Evolutionary conservation across 768 basidiomycete genomes (phyloP), one percentile per base, ranked within the genome.

Genomic region (Chalciporus pseudorubinellus): DNA sequence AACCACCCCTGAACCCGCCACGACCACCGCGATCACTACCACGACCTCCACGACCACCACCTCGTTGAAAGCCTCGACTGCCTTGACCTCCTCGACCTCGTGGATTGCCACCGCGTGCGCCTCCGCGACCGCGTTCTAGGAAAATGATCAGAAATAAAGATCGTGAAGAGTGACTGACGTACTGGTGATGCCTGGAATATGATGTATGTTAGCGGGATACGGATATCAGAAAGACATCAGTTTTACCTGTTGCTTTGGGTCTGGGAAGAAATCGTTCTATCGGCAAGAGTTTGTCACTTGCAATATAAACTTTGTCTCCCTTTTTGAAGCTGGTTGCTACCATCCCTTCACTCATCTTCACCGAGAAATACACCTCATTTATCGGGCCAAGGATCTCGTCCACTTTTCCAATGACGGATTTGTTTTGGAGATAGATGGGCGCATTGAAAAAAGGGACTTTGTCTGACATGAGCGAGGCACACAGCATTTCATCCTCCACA

Each of bases 351-450:
- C 86, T 83, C 89, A 98, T 97, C 77, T 98, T 99, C 58, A 99
- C 81, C 3, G 94, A 95, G 66, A 99, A 98, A 72, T 84, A 98
- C 52, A 98, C 94, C 68, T 98, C 93, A 67, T 97, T 99, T 69
- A 99, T 95, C 14, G 97, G 95, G 3, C 97, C 97, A n/a, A 99
- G 81, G 59, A 99, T 98, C 72, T 99, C 97, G 72, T 99, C 97
- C 38, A 99, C 89, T 74, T 97, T 98, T 55, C 97, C 95, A 55
- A 98, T 92, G 58, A 83, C 78, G 10, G 92, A 90, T 73, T 97
- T 98, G 72, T 98, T 97, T 77, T 92, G 86, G 46, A 98, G 81
- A 70, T 95, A 98, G 66, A 98, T 93, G 44, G 95, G 95, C 0
- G 95, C 95, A 70, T 99, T 99, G 82, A 99, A 99, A 72, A 94